Evolutionary conservation across 2,329 filamentous ascomycete species (phyloP).

Genomic region (Curvularia eragrostidis): DNA sequence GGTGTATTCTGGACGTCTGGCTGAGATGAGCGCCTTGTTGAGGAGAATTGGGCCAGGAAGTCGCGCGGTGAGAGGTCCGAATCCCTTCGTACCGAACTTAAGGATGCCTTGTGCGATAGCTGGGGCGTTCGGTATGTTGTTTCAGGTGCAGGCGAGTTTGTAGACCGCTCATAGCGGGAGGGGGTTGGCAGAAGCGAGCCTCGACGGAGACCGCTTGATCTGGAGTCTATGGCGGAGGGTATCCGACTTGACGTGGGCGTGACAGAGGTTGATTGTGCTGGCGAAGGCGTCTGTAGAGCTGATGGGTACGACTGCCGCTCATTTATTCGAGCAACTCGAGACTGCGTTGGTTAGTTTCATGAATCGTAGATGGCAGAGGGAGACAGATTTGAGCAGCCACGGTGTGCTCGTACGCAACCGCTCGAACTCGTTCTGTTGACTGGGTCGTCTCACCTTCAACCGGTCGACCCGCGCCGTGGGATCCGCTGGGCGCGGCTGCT

Average conservation of each 20-base stretch:
- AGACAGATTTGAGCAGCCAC: background rate
- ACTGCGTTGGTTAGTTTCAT: constrained; percentile 30
- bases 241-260: constrained; percentile 41
- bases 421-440: background rate
- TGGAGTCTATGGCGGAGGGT: constrained; percentile 38
- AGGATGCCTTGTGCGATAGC: constrained; percentile 41
- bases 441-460: constrained; percentile 36
- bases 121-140: constrained; percentile 39
- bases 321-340: constrained; percentile 47
- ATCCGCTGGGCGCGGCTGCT: constrained; percentile 32
- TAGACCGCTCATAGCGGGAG: constrained; percentile 36
- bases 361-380: background rate
- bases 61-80: constrained; percentile 44
- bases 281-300: constrained; percentile 36
- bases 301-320: constrained; percentile 47
- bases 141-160: constrained; percentile 34
- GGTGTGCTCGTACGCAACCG: background rate
- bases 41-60: constrained; percentile 41
- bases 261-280: constrained; percentile 29
- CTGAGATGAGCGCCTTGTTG: constrained; percentile 41
- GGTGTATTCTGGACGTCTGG: constrained; percentile 44
- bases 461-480: constrained; percentile 38
- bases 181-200: constrained; percentile 42
- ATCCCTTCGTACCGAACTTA: constrained; percentile 35
- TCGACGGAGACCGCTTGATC: constrained; percentile 36